phyloP scores from a whole-genome alignment of 2,329 filamentous ascomycete species.

The Ophiostoma perfectum region DNA sequence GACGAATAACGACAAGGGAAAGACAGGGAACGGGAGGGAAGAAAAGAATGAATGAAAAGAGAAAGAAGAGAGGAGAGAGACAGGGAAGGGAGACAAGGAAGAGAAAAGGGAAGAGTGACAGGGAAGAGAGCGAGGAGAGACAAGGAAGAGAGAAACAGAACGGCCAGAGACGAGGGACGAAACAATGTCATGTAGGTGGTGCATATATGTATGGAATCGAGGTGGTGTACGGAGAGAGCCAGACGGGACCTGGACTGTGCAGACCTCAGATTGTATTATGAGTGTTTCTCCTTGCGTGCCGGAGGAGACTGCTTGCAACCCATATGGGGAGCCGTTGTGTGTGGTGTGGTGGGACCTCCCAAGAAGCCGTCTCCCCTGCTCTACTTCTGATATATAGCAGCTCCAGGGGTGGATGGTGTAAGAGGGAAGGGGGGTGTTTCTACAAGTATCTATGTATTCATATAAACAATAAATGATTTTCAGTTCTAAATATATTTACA shows the following conservation, averaged over 20 bases:
- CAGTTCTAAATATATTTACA: neutral
- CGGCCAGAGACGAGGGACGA: neutral
- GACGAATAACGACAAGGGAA: neutral
- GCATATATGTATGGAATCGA: neutral
- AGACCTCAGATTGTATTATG: conserved; percentile 15
- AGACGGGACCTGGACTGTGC: conserved; percentile 12
- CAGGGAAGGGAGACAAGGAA: neutral
- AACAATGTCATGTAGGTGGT: neutral
- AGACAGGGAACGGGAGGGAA: neutral
- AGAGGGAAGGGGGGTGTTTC: too few species aligned
- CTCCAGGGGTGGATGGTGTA: too few species aligned
- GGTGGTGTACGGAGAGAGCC: neutral
- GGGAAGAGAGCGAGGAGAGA: neutral
- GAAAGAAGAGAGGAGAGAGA: neutral
- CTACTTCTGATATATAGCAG: too few species aligned
- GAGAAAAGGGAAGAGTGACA: neutral
- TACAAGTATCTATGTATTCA: neutral
- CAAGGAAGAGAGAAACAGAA: neutral
- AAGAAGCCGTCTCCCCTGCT: conserved; percentile 18
- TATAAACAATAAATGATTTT: neutral
- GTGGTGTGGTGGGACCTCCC: conserved; percentile 15
- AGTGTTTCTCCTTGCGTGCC: neutral
- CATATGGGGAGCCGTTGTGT: neutral
- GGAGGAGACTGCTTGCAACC: neutral
- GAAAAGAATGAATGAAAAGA: neutral